Evolutionary conservation across 1,284 basidiomycete genomes (phyloP).

Genomic region (Inonotus obliquus): DNA sequence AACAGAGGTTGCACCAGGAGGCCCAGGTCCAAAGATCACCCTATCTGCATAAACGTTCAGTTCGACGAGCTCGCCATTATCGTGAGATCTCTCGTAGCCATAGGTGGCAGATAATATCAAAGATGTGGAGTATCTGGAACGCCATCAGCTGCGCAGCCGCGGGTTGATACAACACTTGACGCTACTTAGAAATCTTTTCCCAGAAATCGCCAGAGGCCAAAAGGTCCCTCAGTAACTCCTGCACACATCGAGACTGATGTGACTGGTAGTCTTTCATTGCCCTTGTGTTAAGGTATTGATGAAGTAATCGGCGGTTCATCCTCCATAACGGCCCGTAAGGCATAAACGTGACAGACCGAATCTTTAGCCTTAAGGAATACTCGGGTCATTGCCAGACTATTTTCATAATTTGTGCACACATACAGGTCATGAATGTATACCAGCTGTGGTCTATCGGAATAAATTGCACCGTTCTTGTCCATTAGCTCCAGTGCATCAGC

Average conservation of each 20-base stretch:
- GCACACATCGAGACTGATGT: neutral
- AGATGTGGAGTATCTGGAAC: slow-evolving; percentile 4
- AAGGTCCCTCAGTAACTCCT: neutral
- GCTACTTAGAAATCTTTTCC: neutral
- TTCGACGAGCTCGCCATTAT: slow-evolving; percentile 31
- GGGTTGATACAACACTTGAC: neutral
- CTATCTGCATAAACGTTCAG: slow-evolving; percentile 1
- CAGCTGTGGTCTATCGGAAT: slow-evolving; percentile 32
- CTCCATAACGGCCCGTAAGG: slow-evolving; percentile 9
- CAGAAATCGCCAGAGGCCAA: slow-evolving; percentile 5
- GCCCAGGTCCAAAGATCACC: neutral
- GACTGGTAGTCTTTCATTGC: neutral
- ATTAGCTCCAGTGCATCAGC: slow-evolving; percentile 29
- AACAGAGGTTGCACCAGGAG: slow-evolving; percentile 24
- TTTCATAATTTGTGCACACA: slow-evolving; percentile 1
- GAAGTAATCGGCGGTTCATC: slow-evolving; percentile 4
- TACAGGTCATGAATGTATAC: slow-evolving; percentile 24
- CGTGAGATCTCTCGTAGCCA: slow-evolving; percentile 1
- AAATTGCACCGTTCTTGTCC: slow-evolving; percentile 32
- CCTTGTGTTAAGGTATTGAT: slow-evolving; percentile 11
- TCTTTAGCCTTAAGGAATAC: neutral
- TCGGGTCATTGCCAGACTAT: neutral
- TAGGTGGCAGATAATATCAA: slow-evolving; percentile 7
- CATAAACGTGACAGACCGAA: slow-evolving; percentile 3
- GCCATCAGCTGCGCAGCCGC: neutral